These are phyloP conservation scores for Solanum tarijense DNA, from an alignment of 257 asterid genomes.

Conservation along the genomic window DNA sequence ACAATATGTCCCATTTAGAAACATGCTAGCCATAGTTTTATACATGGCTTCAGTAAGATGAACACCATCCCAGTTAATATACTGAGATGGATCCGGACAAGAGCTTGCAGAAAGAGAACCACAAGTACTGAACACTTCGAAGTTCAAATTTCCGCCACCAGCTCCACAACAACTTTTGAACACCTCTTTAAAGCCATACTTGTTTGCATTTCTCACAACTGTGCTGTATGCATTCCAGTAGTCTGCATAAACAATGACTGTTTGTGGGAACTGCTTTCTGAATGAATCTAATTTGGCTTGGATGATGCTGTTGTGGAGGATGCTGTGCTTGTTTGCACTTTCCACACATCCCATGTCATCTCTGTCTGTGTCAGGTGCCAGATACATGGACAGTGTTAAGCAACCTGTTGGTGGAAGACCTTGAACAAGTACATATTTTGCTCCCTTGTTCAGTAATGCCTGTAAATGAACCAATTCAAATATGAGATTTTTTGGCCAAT, in stretches of 20 bases:
- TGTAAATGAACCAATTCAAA: constrained; percentile 4
- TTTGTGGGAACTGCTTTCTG: constrained; percentile 31
- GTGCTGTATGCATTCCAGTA: constrained; percentile 40
- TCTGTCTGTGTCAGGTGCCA: constrained; percentile 41
- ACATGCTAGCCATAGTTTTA: constrained; percentile 35
- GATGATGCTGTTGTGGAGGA: constrained; percentile 51
- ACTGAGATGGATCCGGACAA: constrained; percentile 49
- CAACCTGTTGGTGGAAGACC: constrained; percentile 95
- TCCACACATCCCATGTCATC: constrained; percentile 53
- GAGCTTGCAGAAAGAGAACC: constrained; percentile 47
- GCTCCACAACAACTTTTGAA: constrained; percentile 68
- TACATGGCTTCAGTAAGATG: constrained; percentile 91
- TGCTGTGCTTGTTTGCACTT: constrained; percentile 28
- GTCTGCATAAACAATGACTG: constrained; percentile 53
- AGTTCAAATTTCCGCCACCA: constrained; percentile 41
- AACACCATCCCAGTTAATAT: constrained; percentile 87
- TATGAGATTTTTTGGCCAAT: not conserved
- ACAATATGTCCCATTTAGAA: constrained; percentile 33
- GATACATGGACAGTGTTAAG: constrained; percentile 44
- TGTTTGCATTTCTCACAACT: constrained; percentile 26
- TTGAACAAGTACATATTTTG: constrained; percentile 60
- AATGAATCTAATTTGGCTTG: constrained; percentile 27
- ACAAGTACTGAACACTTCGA: constrained; percentile 39
- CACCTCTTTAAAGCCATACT: constrained; percentile 45
- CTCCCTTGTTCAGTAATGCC: constrained; percentile 56